Percentiles rank a stretch among this genome's conserved stretches.
Conservation (phyloP, 1,139 yeast genomes). For the Yamadazyma aaseri region DNA sequence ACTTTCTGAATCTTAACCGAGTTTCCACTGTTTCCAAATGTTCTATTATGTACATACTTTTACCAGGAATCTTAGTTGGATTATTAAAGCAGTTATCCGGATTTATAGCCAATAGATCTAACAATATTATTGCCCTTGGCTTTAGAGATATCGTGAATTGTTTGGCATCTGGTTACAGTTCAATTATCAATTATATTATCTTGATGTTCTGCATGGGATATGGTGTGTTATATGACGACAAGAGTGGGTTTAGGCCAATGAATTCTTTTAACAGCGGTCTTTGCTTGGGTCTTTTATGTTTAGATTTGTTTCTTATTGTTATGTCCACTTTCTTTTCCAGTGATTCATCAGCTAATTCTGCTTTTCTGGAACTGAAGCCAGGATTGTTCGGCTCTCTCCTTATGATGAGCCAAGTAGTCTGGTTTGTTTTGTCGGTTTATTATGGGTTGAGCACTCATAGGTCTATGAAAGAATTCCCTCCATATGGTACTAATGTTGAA, state of each 20-base stretch:
- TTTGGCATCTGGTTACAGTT: neutral
- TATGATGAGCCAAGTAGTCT: conserved; percentile 5
- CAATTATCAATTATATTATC: conserved; percentile 15
- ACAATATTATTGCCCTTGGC: neutral
- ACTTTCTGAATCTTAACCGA: conserved; percentile 31
- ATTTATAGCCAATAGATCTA: conserved; percentile 9
- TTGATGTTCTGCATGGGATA: conserved; percentile 40
- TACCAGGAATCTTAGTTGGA: conserved; percentile 21
- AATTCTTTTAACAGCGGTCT: neutral
- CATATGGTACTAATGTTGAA: conserved; percentile 20
- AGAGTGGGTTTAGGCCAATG: neutral
- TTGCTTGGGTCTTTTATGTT: neutral
- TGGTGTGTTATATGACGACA: conserved; percentile 29
- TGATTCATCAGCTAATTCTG: neutral
- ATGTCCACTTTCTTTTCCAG: neutral
- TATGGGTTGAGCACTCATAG: conserved; percentile 24
- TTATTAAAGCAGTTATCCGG: conserved; percentile 14
- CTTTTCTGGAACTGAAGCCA: neutral
- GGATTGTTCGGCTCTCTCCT: neutral
- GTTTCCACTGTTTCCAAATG: conserved; percentile 35
- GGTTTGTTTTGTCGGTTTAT: conserved; percentile 2
- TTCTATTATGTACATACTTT: conserved; percentile 28
- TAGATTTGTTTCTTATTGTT: neutral
- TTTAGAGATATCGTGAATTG: neutral
- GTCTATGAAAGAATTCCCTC: conserved; percentile 31